A percentile compares a stretch with the other conserved stretches of the same genome.
phyloP scores from a whole-genome alignment of 257 asterid genomes.

The Capsicum baccatum region DNA sequence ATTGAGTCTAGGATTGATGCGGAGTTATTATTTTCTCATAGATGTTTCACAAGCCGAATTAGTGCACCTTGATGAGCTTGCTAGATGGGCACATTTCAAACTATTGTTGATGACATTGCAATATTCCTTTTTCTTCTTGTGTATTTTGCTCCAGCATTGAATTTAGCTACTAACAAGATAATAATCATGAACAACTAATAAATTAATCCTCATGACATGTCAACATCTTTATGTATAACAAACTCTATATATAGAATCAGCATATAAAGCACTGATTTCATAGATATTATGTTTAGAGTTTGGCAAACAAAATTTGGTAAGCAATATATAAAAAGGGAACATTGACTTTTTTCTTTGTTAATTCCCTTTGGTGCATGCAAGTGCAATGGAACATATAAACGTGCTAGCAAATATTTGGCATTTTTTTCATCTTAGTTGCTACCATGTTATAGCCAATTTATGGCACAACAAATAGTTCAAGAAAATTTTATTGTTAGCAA shows the following conservation, averaged over 20 bases:
- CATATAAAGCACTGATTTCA: neutral
- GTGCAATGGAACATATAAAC: neutral
- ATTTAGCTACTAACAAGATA: neutral
- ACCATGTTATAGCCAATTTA: slow-evolving; percentile 30
- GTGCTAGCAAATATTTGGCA: neutral
- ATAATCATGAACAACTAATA: neutral
- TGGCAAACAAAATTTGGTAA: neutral
- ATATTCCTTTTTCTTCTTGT: no score
- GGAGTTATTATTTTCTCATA: no score
- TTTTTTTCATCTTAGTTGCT: slow-evolving; percentile 27
- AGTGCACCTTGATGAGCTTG: no score
- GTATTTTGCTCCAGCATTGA: neutral
- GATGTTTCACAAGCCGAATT: no score
- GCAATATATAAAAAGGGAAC: neutral
- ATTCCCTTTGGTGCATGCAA: neutral
- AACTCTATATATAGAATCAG: neutral
- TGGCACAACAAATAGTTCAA: neutral
- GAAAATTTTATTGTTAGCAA: neutral
- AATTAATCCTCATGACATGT: neutral
- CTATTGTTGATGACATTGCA: no score
- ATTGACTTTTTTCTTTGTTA: slow-evolving; percentile 15
- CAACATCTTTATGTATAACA: neutral
- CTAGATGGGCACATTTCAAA: no score
- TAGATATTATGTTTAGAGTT: neutral
- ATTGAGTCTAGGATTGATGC: no score